Evolutionary conservation across 2,329 filamentous ascomycete genomes (phyloP).

Genomic region (Neodidymelliopsis sp.): DNA sequence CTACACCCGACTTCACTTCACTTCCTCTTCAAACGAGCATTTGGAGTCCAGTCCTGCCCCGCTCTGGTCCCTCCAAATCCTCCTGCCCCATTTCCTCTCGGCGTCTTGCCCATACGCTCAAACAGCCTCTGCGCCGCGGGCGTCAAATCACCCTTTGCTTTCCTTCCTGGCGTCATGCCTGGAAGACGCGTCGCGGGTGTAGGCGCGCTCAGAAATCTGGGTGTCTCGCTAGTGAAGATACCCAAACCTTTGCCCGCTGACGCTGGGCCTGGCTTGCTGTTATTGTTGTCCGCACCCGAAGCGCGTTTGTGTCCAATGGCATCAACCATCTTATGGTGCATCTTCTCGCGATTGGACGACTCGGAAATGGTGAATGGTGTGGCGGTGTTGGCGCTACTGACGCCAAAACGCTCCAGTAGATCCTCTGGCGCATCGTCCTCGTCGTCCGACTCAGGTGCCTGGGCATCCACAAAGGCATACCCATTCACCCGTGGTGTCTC

Average conservation of each 20-base stretch:
- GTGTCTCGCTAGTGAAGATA: slow-evolving; percentile 52
- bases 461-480: slow-evolving; percentile 92
- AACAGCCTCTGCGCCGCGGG: slow-evolving; percentile 71
- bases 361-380: slow-evolving; percentile 76
- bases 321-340: slow-evolving; percentile 75
- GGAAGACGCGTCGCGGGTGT: slow-evolving; percentile 76
- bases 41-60: slow-evolving; percentile 41
- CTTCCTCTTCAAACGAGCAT: slow-evolving; percentile 33
- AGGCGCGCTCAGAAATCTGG: slow-evolving; percentile 74
- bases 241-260: slow-evolving; percentile 30
- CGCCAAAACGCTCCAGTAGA: slow-evolving; percentile 56
- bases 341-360: slow-evolving; percentile 75
- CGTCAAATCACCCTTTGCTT: slow-evolving; percentile 68
- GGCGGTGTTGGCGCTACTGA: slow-evolving; percentile 22
- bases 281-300: not conserved
- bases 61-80: slow-evolving; percentile 28
- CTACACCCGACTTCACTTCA: slow-evolving; percentile 1
- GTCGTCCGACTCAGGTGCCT: slow-evolving; percentile 74
- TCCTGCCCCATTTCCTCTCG: slow-evolving; percentile 20
- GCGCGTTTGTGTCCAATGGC: slow-evolving; percentile 28
- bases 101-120: slow-evolving; percentile 45
- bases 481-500: slow-evolving; percentile 93
- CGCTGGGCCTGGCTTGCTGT: slow-evolving; percentile 6
- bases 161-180: slow-evolving; percentile 39
- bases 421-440: slow-evolving; percentile 49